Conservation (phyloP, 2,329 filamentous ascomycete genomes). For the Colletotrichum camelliae region DNA sequence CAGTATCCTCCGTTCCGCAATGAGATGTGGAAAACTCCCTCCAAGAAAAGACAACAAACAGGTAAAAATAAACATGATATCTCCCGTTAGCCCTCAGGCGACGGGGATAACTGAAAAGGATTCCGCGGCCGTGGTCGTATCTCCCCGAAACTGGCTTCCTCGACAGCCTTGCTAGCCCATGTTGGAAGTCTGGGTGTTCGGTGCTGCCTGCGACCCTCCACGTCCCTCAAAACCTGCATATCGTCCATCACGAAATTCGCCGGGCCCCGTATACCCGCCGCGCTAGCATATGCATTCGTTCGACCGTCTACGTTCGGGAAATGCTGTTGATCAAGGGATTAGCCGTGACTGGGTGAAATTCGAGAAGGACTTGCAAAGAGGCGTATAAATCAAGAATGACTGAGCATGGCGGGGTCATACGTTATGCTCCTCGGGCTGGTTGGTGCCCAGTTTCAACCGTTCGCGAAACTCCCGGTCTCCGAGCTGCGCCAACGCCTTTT, state of each 20-base stretch:
- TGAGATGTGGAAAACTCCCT: background rate
- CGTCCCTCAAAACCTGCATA: slow-evolving; percentile 36
- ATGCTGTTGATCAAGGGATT: background rate
- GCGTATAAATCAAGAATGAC: background rate
- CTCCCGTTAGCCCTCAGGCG: background rate
- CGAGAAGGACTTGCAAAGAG: background rate
- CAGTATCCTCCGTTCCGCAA: background rate
- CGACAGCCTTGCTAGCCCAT: slow-evolving; percentile 35
- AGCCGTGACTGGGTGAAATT: background rate
- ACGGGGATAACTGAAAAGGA: background rate
- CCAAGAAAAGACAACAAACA: background rate
- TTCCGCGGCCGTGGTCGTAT: background rate
- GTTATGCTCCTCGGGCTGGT: slow-evolving; percentile 31
- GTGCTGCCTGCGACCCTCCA: slow-evolving; percentile 26
- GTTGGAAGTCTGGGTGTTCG: slow-evolving; percentile 29
- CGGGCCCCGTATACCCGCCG: background rate
- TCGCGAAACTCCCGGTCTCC: slow-evolving; percentile 29
- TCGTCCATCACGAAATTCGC: background rate
- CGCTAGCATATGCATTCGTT: background rate
- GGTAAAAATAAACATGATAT: background rate
- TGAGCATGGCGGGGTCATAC: slow-evolving; percentile 31
- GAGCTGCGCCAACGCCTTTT: slow-evolving; percentile 30
- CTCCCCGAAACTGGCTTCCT: slow-evolving; percentile 10
- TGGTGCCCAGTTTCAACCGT: slow-evolving; percentile 23
- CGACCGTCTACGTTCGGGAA: background rate